phyloP scores from a whole-genome alignment of 164 flowering plant species.

The Annona cherimola region DNA sequence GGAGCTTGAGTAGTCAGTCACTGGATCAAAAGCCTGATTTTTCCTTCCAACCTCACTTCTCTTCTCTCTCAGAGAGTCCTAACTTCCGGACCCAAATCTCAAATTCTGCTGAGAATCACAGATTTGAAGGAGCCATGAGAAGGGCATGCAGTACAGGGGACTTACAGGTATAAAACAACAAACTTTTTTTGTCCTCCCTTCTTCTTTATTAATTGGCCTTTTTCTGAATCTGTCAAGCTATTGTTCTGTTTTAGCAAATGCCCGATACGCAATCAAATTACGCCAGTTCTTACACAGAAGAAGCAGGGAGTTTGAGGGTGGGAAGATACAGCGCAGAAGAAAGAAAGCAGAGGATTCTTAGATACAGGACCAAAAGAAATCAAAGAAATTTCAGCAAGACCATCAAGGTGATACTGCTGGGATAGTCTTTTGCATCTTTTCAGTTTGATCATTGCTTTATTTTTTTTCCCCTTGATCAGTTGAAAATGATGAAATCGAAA shows the following conservation, averaged over 20 bases:
- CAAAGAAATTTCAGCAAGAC: conserved; percentile 91
- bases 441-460: not conserved
- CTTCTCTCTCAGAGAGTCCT: conserved; percentile 30
- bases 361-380: conserved; percentile 71
- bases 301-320: conserved; percentile 30
- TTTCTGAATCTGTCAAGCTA: not conserved
- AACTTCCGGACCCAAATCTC: conserved; percentile 26
- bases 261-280: conserved; percentile 16
- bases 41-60: conserved; percentile 34
- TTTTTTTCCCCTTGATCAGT: no score
- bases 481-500: no score
- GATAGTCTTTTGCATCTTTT: not conserved
- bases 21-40: conserved; percentile 35
- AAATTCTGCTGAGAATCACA: conserved; percentile 35
- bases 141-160: conserved; percentile 84
- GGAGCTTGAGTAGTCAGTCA: conserved; percentile 59
- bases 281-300: conserved; percentile 36
- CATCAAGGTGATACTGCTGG: conserved; percentile 52
- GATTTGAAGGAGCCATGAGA: conserved; percentile 42
- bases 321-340: conserved; percentile 67
- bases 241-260: conserved; percentile 20
- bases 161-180: conserved; percentile 41
- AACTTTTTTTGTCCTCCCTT: not conserved
- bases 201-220: not conserved
- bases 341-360: conserved; percentile 63